phyloP scores from a whole-genome alignment of 2,329 filamentous ascomycete species.

The Penicillium sp. region DNA sequence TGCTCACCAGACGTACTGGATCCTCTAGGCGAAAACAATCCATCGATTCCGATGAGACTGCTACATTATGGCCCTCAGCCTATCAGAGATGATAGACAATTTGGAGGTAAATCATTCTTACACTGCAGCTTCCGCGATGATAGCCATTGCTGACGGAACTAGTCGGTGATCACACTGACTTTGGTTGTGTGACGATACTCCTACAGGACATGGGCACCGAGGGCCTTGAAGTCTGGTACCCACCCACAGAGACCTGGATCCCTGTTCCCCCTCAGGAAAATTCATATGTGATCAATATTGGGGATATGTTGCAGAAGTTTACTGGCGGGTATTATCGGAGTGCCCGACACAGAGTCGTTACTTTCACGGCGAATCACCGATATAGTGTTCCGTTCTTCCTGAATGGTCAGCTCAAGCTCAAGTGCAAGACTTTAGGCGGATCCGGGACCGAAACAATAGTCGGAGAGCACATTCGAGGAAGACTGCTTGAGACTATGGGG shows the following conservation, averaged over 20 bases:
- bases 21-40: background rate
- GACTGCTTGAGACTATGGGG: conserved; percentile 3
- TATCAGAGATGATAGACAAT: background rate
- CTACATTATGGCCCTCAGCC: background rate
- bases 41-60: background rate
- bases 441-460: conserved; percentile 2
- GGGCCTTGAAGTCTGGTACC: conserved; percentile 26
- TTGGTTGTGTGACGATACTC: conserved; percentile 27
- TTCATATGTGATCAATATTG: conserved; percentile 29
- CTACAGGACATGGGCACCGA: conserved; percentile 23
- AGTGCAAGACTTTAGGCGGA: conserved; percentile 1
- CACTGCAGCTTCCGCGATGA: background rate
- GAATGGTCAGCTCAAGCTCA: conserved; percentile 1
- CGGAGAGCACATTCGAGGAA: conserved; percentile 2
- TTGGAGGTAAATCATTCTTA: background rate
- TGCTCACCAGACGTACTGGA: background rate
- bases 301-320: conserved; percentile 27
- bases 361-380: conserved; percentile 31
- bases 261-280: conserved; percentile 45
- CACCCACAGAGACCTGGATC: conserved; percentile 19
- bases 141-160: background rate
- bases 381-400: conserved; percentile 5
- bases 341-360: conserved; percentile 24
- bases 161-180: conserved; percentile 29
- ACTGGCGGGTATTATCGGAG: conserved; percentile 19